Percentiles rank a stretch among this genome's conserved stretches.
phyloP scores from a whole-genome alignment of 352 stramenopile species.

The Achlya hypogyna region DNA sequence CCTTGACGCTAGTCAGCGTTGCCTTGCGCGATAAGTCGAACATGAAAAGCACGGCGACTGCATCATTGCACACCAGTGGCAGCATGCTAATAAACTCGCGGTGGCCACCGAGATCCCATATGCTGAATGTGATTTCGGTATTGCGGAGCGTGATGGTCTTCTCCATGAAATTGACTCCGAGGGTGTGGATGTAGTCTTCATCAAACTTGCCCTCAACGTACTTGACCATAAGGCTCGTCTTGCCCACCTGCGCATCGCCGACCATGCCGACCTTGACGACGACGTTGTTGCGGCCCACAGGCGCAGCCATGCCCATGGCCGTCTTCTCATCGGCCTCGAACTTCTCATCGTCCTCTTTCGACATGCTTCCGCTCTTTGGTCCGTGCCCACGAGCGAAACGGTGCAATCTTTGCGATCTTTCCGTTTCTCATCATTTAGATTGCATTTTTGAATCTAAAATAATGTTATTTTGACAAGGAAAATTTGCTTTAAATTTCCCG shows the following conservation, averaged over 20 bases:
- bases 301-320: not conserved
- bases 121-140: slow-evolving; percentile 93
- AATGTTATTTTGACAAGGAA: too few species aligned
- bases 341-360: slow-evolving; percentile 11
- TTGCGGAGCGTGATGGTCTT: slow-evolving; percentile 91
- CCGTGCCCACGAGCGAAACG: not conserved
- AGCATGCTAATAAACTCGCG: slow-evolving; percentile 93
- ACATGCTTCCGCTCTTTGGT: not conserved
- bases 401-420: not conserved
- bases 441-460: too few species aligned
- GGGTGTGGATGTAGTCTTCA: slow-evolving; percentile 94
- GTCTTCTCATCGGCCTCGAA: slow-evolving; percentile 4
- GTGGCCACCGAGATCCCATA: slow-evolving; percentile 91
- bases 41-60: slow-evolving; percentile 93
- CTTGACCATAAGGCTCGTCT: slow-evolving; percentile 95
- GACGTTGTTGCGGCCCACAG: slow-evolving; percentile 71
- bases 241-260: slow-evolving; percentile 89
- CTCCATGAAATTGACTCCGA: slow-evolving; percentile 95
- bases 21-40: slow-evolving; percentile 90
- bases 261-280: slow-evolving; percentile 92
- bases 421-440: not conserved
- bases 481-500: too few species aligned
- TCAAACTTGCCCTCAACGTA: slow-evolving; percentile 95
- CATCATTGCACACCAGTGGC: slow-evolving; percentile 91
- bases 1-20: slow-evolving; percentile 87